Evolutionary conservation across 441 rosid genomes (phyloP), one percentile per base, ranked within the genome.

Genomic region (Populus hybrid): DNA sequence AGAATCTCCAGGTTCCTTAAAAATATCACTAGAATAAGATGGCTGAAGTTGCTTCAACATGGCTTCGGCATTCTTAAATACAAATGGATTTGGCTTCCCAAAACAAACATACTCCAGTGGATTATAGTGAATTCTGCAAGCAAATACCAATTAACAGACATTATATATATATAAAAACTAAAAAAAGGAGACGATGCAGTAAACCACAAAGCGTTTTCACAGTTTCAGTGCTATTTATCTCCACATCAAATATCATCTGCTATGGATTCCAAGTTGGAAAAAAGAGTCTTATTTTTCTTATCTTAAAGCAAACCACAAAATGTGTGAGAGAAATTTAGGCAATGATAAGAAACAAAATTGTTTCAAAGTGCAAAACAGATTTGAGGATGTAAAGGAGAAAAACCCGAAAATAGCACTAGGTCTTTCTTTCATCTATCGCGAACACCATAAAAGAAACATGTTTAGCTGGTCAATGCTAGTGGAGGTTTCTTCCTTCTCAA

Each of bases 61-160:
- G 6, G 34, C 81, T 84, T 88, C 87, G 26, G 89, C 90, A 69
- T 90, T 84, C 84, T 78, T 83, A 66, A 89, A 88, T 61, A 85
- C 91, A 40, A 81, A 86, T 5, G 91, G 90, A 78, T 87, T 85
- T 73, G 94, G 92, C 75, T 90, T 90, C 82, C 94, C 89, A 46
- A 68, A 90, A n/a, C 83, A 66, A 64, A 73, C 68, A 23, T 82
- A 89, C 34, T 90, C 85, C 70, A 89, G 83, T 34, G 80, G 73
- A 70, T 80, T 66, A 54, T 81, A 80, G 74, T 86, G 89, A 77
- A 85, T 78, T 69, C 92, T 90, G 87, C 80, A 84, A n/a, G 71
- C 34, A 70, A 66, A 46, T 14, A 46, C 6, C 57, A 14, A 46
- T 46, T 36, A 32, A 30, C 82, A 74, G 78, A 34, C 11, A 26